Conservation (phyloP, 2,329 filamentous ascomycete genomes). For the Chaetomium globosum region DNA sequence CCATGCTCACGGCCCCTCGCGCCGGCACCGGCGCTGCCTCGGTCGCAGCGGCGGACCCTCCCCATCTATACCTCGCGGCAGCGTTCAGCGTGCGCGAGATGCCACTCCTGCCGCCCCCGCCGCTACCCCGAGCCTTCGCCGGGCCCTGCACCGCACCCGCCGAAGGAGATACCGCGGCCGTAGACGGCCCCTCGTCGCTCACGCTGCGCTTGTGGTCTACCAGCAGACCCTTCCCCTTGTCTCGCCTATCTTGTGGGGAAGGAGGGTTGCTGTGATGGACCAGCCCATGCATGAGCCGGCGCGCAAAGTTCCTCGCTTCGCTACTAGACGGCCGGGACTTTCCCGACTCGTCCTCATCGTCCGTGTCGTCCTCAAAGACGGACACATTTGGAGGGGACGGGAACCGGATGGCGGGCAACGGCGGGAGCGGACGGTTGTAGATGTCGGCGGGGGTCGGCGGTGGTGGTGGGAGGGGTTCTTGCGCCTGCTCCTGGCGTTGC, state of each 20-base stretch:
- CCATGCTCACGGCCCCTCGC: slow-evolving; percentile 23
- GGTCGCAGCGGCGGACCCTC: slow-evolving; percentile 22
- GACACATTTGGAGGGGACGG: slow-evolving; percentile 42
- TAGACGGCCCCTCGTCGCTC: slow-evolving; percentile 38
- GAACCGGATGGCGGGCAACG: slow-evolving; percentile 6
- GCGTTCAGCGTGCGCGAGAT: slow-evolving; percentile 1
- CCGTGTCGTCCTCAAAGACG: slow-evolving; percentile 54
- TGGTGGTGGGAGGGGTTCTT: not conserved
- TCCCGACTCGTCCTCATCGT: slow-evolving; percentile 41
- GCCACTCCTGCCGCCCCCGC: not conserved
- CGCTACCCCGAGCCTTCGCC: not conserved
- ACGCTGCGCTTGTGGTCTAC: slow-evolving; percentile 43
- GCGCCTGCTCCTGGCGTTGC: slow-evolving; percentile 22
- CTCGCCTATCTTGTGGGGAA: slow-evolving; percentile 2
- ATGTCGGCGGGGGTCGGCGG: slow-evolving; percentile 12
- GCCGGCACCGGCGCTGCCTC: not conserved
- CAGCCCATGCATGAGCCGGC: slow-evolving; percentile 51
- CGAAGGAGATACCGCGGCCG: not conserved
- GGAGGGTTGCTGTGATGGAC: slow-evolving; percentile 13
- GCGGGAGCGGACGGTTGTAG: slow-evolving; percentile 26
- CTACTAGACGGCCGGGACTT: not conserved
- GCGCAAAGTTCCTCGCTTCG: slow-evolving; percentile 38
- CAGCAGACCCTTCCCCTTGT: slow-evolving; percentile 2
- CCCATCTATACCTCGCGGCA: slow-evolving; percentile 17
- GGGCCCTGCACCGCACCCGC: not conserved